Percentiles rank a stretch among this genome's conserved stretches.
Conservation (phyloP, 768 basidiomycete species). For the Mycena capillaripes region DNA sequence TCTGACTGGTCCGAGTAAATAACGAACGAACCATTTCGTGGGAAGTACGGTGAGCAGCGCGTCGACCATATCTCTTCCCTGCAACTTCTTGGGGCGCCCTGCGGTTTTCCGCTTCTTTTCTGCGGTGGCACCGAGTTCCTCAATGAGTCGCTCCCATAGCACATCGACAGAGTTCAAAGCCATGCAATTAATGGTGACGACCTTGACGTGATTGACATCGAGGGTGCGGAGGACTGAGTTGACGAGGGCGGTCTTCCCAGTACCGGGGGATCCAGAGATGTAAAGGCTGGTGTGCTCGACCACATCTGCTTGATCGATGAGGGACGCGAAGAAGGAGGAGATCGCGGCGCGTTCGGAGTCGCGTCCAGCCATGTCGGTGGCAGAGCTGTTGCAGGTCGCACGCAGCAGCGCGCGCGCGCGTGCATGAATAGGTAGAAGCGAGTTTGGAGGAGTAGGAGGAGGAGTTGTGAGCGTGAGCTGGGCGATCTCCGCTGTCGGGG, state of each 20-base stretch:
- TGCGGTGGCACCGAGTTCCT: slow-evolving; percentile 59
- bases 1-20: slow-evolving; percentile 3
- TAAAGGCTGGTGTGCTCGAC: slow-evolving; percentile 70
- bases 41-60: slow-evolving; percentile 56
- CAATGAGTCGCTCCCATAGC: slow-evolving; percentile 78
- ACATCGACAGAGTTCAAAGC: slow-evolving; percentile 75
- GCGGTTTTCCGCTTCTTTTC: slow-evolving; percentile 52
- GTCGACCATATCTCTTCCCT: slow-evolving; percentile 64
- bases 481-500: slow-evolving; percentile 60
- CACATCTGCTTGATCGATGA: slow-evolving; percentile 54
- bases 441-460: slow-evolving; percentile 69
- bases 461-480: slow-evolving; percentile 68
- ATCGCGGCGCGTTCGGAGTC: slow-evolving; percentile 72
- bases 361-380: slow-evolving; percentile 75
- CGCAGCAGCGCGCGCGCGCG: slow-evolving; percentile 81
- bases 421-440: slow-evolving; percentile 62
- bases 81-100: slow-evolving; percentile 55
- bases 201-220: slow-evolving; percentile 57
- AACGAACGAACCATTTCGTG: slow-evolving; percentile 65
- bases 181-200: slow-evolving; percentile 85
- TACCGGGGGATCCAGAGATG: slow-evolving; percentile 94
- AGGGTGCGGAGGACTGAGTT: slow-evolving; percentile 69
- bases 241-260: slow-evolving; percentile 91
- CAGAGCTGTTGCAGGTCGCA: slow-evolving; percentile 71
- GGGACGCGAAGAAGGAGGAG: slow-evolving; percentile 69